Conservation (phyloP, 768 basidiomycete species). For the Rhizopogon sp. region DNA sequence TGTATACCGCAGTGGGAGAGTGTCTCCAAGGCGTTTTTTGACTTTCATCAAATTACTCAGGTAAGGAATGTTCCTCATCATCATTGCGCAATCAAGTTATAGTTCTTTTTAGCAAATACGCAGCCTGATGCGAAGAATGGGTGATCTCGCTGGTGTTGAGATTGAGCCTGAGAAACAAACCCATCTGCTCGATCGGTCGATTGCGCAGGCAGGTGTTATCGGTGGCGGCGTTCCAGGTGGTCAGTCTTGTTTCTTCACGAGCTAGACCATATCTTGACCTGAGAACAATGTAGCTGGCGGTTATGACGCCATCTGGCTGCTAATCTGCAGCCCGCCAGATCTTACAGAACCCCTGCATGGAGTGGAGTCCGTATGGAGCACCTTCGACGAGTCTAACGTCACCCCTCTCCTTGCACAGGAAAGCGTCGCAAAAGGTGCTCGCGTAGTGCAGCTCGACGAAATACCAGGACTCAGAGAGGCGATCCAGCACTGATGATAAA, state of each 20-base stretch:
- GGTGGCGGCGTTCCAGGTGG: conserved; percentile 97
- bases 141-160: conserved; percentile 62
- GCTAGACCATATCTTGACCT: conserved; percentile 1
- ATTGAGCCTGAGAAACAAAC: conserved; percentile 93
- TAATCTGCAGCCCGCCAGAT: conserved; percentile 62
- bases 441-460: conserved; percentile 53
- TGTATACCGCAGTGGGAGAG: conserved; percentile 43
- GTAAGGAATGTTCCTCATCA: conserved; percentile 26
- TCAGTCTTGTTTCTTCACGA: conserved; percentile 30
- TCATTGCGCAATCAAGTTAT: neutral
- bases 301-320: conserved; percentile 94
- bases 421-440: conserved; percentile 61
- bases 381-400: conserved; percentile 56
- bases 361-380: conserved; percentile 66
- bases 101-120: conserved; percentile 58
- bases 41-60: conserved; percentile 54
- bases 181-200: conserved; percentile 70
- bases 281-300: conserved; percentile 71
- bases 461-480: conserved; percentile 51
- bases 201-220: conserved; percentile 76
- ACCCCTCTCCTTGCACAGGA: conserved; percentile 70
- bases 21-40: conserved; percentile 51
- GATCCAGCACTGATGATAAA: conserved; percentile 19
- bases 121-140: conserved; percentile 80
- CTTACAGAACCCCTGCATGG: conserved; percentile 49